Evolutionary conservation across 208 protist species (phyloP), one percentile per base, ranked within the genome.

Genomic region (Wallacemonas rigidus): DNA sequence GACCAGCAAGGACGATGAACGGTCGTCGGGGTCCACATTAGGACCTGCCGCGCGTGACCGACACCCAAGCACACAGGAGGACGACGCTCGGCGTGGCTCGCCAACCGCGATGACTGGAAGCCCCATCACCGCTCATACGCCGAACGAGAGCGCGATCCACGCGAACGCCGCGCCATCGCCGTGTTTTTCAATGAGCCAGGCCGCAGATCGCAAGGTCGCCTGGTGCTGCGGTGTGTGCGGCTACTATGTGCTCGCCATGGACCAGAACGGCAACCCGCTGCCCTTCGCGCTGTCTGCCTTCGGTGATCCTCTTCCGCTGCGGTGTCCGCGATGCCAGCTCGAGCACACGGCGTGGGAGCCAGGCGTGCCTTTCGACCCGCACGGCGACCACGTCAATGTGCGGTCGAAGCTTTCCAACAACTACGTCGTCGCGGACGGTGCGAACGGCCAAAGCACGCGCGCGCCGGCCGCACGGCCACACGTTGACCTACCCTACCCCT

Each of bases 211-310:
- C 47, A 87, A 85, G 8, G 82, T 92, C 7, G 80, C 91, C 17
- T 96, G 91, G 89, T 78, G 79, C 14, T 96, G 91, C 62, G 88
- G 83, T 39, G 71, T 92, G 67, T 96, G 91, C 54, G 84, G 83
- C 8, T 96, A 96, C 72, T 76, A 88, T 63, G 82, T 94, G 38
- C 75, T 94, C 5, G 87, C 91, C 3, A 92, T 96, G 81, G 91
- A 96, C 69, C 83, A 92, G 40, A 64, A 91, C 35, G 91, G 91
- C 26, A 75, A 72, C 0, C 82, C 89, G 41, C 80, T 96, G 38
- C 85, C 87, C 35, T 76, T 96, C 48, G 69, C 82, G 17, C 62
- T 77, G 11, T 91, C 85, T 7, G 83, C 91, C 57, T 96, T 86
- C 61, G 89, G 87, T 39, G 74, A 85, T 40, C 65, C 82, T 45